Evolutionary conservation across 2,329 filamentous ascomycete genomes (phyloP).

Genomic region (Plenodomus tracheiphilus): DNA sequence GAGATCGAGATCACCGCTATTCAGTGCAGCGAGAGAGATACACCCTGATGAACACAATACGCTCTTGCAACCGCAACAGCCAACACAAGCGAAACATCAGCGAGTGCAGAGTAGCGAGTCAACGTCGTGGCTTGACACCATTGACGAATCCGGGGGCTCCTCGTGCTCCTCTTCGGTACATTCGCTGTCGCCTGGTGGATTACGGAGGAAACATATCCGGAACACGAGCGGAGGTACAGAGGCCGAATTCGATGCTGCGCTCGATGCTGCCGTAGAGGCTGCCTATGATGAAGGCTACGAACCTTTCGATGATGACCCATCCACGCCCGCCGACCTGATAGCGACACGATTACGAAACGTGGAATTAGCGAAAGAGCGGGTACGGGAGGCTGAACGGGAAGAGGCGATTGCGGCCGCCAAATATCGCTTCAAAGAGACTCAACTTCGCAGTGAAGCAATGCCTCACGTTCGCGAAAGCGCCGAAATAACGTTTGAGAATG

Average conservation of each 20-base stretch:
- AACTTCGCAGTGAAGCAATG: conserved; percentile 52
- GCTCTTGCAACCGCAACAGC: conserved; percentile 26
- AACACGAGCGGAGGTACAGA: conserved; percentile 73
- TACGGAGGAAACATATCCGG: conserved; percentile 70
- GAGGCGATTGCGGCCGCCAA: conserved; percentile 63
- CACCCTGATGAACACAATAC: conserved; percentile 24
- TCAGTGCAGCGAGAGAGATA: conserved; percentile 19
- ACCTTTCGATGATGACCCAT: conserved; percentile 57
- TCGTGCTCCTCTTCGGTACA: conserved; percentile 74
- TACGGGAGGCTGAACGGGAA: conserved; percentile 74
- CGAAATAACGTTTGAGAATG: conserved; percentile 40
- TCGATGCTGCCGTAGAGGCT: conserved; percentile 94
- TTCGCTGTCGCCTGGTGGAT: conserved; percentile 74
- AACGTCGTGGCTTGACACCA: conserved; percentile 91
- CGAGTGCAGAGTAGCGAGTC: conserved; percentile 74
- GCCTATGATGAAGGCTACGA: conserved; percentile 93
- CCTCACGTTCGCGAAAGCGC: conserved; percentile 45
- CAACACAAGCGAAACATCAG: conserved; percentile 26
- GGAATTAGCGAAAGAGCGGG: conserved; percentile 74
- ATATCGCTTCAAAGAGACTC: conserved; percentile 58
- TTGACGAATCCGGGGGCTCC: conserved; percentile 85
- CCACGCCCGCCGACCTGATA: conserved; percentile 33
- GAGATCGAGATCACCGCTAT: conserved; percentile 55
- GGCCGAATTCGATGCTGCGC: conserved; percentile 88
- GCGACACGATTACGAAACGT: conserved; percentile 59